Base-by-base conservation (phyloP, 768 basidiomycete genomes). In the Pulveroboletus sp. region DNA sequence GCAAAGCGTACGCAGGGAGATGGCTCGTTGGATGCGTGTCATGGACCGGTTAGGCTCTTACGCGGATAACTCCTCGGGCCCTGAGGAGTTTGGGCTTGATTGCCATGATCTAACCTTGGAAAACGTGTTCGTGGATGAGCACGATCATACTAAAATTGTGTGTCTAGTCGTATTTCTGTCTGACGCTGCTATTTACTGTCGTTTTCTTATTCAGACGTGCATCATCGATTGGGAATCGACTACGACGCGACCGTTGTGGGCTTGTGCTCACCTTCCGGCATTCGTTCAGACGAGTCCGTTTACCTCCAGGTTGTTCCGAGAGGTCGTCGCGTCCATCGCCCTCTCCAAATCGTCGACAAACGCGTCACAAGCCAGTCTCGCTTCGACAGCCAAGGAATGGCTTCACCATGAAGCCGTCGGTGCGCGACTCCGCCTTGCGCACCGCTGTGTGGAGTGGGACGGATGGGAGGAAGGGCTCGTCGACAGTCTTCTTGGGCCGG, bases 191-290 rank as follows among this genome's bases (percentile, higher is more conserved):
- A 24, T 51, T 48, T 13, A 54, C 27, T 2, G 27, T 43, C 6
- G 28, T 17, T 7, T 24, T n/a, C 21, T 33, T 24, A 30, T 18
- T 6, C 43, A 93, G 90, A 87, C 88, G 1, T 88, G 87, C 59
- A 79, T 93, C 50, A 92, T 93, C 37, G 90, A 93, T 58, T 91
- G 88, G 89, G 89, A 93, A 64, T 88, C 89, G 14, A 91, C 89
- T n/a, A 89, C 87, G 10, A 89, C 83, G 8, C 77, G 90, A 13
- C 90, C 89, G 5, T 76, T 93, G 17, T 92, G 89, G 89, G 84
- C 86, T 17, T 84, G 82, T 51, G 87, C 90, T 0, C 89, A 93
- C 61, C 74, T 90, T 3, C 89, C 89, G 0, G 78, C 86, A 0
- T 89, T 89, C 65, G 76, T 89, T 18, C 85, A 86, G 57, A 80